These are phyloP conservation scores for Heterobasidion parviporum DNA, from an alignment of 1,284 basidiomycete genomes.

Conservation along the genomic window DNA sequence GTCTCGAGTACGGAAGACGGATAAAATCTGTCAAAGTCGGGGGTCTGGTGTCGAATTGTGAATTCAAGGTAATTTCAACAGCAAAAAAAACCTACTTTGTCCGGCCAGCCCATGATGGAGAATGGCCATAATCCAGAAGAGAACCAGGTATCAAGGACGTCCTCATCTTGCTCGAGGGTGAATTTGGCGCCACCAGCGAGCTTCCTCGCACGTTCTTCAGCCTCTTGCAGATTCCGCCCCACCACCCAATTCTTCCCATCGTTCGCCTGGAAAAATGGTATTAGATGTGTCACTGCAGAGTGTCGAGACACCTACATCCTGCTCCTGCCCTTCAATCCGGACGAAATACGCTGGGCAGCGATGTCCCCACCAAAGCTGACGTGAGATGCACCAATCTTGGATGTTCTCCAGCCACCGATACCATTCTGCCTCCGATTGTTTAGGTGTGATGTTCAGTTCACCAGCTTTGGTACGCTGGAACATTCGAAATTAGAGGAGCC, in stretches of 20 bases:
- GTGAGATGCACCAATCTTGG: constrained; percentile 99
- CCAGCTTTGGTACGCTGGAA: constrained; percentile 77
- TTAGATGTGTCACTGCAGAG: neutral
- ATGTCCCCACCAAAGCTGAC: constrained; percentile 99
- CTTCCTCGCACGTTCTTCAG: constrained; percentile 67
- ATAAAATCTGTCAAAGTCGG: constrained; percentile 77
- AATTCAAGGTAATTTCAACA: neutral
- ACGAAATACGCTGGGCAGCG: constrained; percentile 94
- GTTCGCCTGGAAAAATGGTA: constrained; percentile 34
- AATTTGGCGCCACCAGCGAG: constrained; percentile 70
- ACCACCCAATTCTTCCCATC: constrained; percentile 89
- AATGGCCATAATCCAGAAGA: constrained; percentile 98
- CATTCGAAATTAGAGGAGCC: neutral
- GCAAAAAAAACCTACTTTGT: constrained; percentile 46
- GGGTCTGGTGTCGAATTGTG: constrained; percentile 14
- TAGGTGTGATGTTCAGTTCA: constrained; percentile 79
- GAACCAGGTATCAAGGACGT: constrained; percentile 99
- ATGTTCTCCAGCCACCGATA: constrained; percentile 94
- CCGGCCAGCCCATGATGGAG: constrained; percentile 97
- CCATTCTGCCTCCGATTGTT: constrained; percentile 90
- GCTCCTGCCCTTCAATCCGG: constrained; percentile 71
- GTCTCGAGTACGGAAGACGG: constrained; percentile 90
- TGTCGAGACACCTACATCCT: constrained; percentile 48
- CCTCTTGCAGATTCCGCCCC: constrained; percentile 77
- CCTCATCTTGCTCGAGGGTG: constrained; percentile 88